These are phyloP conservation scores for Purshia tridentata DNA, from an alignment of 306 rosid species.

Conservation along the genomic window DNA sequence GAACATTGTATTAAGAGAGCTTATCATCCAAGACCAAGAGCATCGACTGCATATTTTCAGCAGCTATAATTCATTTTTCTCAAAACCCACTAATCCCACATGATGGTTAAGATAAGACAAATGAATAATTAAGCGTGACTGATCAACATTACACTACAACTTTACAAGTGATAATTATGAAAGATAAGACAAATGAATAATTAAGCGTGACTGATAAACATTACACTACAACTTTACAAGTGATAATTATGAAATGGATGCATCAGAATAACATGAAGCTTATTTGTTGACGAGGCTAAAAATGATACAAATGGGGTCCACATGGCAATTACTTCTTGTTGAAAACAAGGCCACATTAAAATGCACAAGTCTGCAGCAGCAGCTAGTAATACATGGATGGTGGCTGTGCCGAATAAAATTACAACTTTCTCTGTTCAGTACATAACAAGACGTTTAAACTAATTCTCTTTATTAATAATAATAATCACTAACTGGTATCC, in stretches of 20 bases:
- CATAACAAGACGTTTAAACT: slow-evolving; percentile 30
- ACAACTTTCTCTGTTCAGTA: slow-evolving; percentile 23
- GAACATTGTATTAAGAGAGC: too few relatives aligned
- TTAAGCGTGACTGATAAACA: too few relatives aligned
- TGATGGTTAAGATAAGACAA: too few relatives aligned
- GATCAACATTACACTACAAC: not conserved
- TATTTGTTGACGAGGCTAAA: slow-evolving; percentile 37
- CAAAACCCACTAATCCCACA: too few relatives aligned
- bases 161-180: not conserved
- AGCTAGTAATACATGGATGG: slow-evolving; percentile 32
- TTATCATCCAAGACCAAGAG: too few relatives aligned
- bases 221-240: not conserved
- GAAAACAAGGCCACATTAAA: slow-evolving; percentile 29
- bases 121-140: too few relatives aligned
- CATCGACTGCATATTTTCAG: too few relatives aligned
- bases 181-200: too few relatives aligned
- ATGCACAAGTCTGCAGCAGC: slow-evolving; percentile 49
- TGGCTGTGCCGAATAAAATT: slow-evolving; percentile 33
- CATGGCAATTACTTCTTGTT: slow-evolving; percentile 34
- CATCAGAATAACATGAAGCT: slow-evolving; percentile 21
- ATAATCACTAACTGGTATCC: slow-evolving; percentile 35
- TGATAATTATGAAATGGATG: not conserved
- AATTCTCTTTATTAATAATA: slow-evolving; percentile 37
- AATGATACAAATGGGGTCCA: slow-evolving; percentile 37
- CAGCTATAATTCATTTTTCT: too few relatives aligned